Evolutionary conservation across 306 rosid genomes (phyloP).

Genomic region (Vigna reflexopilosa): DNA sequence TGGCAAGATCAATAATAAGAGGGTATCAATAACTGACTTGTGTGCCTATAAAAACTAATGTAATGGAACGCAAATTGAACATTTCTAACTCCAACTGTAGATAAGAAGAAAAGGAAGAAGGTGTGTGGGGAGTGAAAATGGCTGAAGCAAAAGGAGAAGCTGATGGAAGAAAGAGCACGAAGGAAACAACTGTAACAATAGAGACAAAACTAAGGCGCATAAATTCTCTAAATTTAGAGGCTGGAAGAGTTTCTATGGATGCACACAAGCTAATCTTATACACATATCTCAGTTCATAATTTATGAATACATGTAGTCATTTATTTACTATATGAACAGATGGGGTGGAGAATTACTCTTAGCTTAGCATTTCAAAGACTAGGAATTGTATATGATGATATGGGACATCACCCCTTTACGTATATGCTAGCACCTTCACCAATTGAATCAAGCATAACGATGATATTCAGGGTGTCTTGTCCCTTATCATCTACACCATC

Average conservation of each 20-base stretch:
- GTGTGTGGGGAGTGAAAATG: not conserved
- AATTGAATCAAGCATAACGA: constrained; percentile 41
- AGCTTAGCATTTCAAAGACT: constrained; percentile 81
- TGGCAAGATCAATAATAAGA: too few relatives aligned
- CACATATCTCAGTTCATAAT: not conserved
- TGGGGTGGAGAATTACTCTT: constrained; percentile 59
- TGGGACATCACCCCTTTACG: constrained; percentile 75
- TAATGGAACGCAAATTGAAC: too few relatives aligned
- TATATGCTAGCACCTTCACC: constrained; percentile 60
- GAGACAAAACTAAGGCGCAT: constrained; percentile 60
- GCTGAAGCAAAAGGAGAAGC: constrained; percentile 12
- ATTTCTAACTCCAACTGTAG: too few relatives aligned
- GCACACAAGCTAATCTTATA: constrained; percentile 45
- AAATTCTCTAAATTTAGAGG: constrained; percentile 85
- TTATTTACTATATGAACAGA: not conserved
- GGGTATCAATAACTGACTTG: too few relatives aligned
- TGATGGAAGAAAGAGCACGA: too few relatives aligned
- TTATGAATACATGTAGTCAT: too few relatives aligned
- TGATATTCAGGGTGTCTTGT: constrained; percentile 69
- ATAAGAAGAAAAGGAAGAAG: too few relatives aligned
- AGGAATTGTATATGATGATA: constrained; percentile 59
- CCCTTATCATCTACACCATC: constrained; percentile 80
- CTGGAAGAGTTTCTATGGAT: constrained; percentile 65
- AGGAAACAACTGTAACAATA: not conserved
- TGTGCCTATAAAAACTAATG: too few relatives aligned